These are phyloP conservation scores for Perkinsus marinus DNA, from an alignment of 169 alveolate genomes.

Conservation along the genomic window DNA sequence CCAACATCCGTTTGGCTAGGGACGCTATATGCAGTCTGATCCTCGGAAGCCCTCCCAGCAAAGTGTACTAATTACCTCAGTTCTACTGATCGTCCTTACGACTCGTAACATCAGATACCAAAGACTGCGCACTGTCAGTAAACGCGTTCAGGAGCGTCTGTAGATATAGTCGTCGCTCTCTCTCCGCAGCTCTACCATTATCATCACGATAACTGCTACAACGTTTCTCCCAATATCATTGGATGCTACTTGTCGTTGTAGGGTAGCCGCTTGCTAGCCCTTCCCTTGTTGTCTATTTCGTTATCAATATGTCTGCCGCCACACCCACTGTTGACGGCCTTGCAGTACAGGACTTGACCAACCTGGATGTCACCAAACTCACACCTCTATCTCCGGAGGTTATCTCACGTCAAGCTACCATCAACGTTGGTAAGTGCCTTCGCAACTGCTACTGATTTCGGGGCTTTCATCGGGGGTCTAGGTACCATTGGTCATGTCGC, in stretches of 20 bases:
- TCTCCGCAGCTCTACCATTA: background rate
- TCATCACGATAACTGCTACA: background rate
- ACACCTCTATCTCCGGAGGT: constrained; percentile 97
- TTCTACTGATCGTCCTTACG: background rate
- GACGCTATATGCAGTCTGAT: constrained; percentile 92
- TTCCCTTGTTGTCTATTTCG: background rate
- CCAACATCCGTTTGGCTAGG: constrained; percentile 90
- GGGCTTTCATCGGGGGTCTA: background rate
- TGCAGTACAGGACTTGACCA: constrained; percentile 51
- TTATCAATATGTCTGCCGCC: background rate
- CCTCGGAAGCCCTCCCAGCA: constrained; percentile 92
- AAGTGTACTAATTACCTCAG: constrained; percentile 67
- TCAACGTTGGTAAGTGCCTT: constrained; percentile 56
- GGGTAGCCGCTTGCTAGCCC: too few species aligned
- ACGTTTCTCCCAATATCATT: background rate
- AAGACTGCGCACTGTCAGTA: constrained; percentile 67
- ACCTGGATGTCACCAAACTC: constrained; percentile 65
- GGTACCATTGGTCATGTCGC: constrained; percentile 99
- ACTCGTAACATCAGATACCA: background rate
- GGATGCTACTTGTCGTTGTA: too few species aligned
- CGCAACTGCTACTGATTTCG: background rate
- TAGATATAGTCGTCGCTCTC: constrained; percentile 4
- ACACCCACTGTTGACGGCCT: constrained; percentile 7
- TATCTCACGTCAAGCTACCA: constrained; percentile 95
- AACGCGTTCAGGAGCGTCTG: constrained; percentile 74